These are phyloP conservation scores for Protomyces inundatus DNA, from an alignment of 1,139 yeast species.

Conservation along the genomic window DNA sequence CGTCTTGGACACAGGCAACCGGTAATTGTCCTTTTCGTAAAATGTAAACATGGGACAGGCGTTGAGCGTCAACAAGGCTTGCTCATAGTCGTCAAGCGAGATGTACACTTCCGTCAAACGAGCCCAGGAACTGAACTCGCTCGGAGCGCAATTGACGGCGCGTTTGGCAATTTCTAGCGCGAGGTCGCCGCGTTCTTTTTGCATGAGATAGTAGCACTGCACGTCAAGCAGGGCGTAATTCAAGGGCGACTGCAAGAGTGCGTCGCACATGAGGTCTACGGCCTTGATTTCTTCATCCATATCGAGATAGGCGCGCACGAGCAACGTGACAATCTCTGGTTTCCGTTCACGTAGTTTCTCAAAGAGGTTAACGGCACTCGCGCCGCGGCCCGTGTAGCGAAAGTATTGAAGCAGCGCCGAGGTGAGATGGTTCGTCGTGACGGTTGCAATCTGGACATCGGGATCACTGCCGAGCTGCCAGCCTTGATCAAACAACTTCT, in stretches of 20 bases:
- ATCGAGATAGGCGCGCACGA: conserved; percentile 55
- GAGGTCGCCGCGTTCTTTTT: conserved; percentile 60
- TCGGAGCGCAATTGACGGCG: conserved; percentile 75
- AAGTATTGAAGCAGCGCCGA: conserved; percentile 66
- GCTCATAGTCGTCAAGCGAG: conserved; percentile 60
- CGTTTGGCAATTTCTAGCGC: conserved; percentile 70
- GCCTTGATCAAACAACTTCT: conserved; percentile 53
- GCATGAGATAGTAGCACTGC: conserved; percentile 68
- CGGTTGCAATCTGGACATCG: conserved; percentile 63
- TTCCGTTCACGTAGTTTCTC: conserved; percentile 44
- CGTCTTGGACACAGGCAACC: conserved; percentile 62
- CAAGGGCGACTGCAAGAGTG: conserved; percentile 54
- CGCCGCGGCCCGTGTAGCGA: conserved; percentile 60
- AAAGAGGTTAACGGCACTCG: conserved; percentile 54
- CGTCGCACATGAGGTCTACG: conserved; percentile 57
- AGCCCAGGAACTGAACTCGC: conserved; percentile 82
- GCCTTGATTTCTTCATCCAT: conserved; percentile 74
- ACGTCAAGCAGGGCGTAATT: conserved; percentile 54
- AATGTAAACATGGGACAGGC: conserved; percentile 87
- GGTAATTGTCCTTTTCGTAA: conserved; percentile 49
- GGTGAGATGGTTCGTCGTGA: conserved; percentile 65
- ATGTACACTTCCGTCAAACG: conserved; percentile 68
- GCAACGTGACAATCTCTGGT: conserved; percentile 52
- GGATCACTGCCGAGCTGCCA: conserved; percentile 54
- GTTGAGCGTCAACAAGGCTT: conserved; percentile 75